Base-by-base conservation (phyloP, 441 rosid genomes). In the Cnidoscolus chayamansa region DNA sequence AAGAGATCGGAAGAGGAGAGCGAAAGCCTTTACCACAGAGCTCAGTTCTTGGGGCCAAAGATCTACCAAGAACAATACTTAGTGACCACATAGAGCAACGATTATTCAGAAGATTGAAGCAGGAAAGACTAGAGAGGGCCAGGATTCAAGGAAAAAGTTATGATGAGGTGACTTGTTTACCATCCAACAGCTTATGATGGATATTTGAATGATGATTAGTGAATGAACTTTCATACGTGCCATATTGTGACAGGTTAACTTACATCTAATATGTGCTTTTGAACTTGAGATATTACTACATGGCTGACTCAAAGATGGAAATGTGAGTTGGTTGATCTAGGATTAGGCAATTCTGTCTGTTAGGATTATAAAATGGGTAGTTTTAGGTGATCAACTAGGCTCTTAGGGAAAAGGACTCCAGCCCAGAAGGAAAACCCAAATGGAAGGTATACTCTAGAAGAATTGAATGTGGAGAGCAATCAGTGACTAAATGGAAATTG, bases 1-100 rank as follows among this genome's bases (percentile, higher is more conserved):
- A 66, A 67, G 99, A 96, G 87, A 85, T 96, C 71, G 93, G 90
- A 85, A 86, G 86, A 83, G 97, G 96, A 59, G 92, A 92, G 85
- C 90, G 98, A 68, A 86, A 76, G 81, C 98, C 98, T 65, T 87
- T 96, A 82, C 91, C 96, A 10, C 99, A 92, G 83, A 96, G 95
- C 89, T 98, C 98, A 74, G 99, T 96, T 74, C 93, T 96, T 77
- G 99, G 99, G 74, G 99, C 99, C 62, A 96, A 94, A 84, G 98
- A 96, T 77, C 77, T 96, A 66, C 99, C 99, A 10, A 85, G 89
- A 78, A 96, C 99, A 68, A 87, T 90, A 74, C 97, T 96, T 20
- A 96, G 99, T 74, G 99, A 96, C 80, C 98, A 94, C 70, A 93
- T 96, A 83, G 99, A 96, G 80, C 93, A 89, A 75, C 86, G 99